Base-by-base conservation (phyloP, 106 monocot genomes). In the Gastrodia elata region DNA sequence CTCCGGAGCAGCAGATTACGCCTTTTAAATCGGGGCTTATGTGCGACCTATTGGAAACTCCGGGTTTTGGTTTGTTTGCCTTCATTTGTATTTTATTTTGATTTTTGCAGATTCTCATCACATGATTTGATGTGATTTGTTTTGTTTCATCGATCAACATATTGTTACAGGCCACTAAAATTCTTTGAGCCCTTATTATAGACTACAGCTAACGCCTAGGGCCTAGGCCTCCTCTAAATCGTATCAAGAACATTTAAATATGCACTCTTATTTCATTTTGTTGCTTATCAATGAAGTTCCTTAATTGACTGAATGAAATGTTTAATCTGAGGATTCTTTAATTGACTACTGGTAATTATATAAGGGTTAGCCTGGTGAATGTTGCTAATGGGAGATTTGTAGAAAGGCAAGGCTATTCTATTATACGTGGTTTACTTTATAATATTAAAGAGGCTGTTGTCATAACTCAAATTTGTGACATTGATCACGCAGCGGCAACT, bases 31-130 rank as follows among this genome's bases (percentile, higher is more conserved):
- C 65, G 5, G 77, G 75, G 73, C 82, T 87, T 37, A 76, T 73
- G 56, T 78, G 80, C 20, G 83, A 81, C 0, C 68, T 91, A 24
- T 80, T 76, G 11, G 91, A 91, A 40, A 88, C 79, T 46, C 81
- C 75, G 20, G 85, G 83, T 30, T 74, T 77, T 65, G 85, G 91
- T 91, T 32, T 80, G 91, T 87, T 52, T 41, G 10, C 10, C 14
- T 18, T 8, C 26, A 42, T 15, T 43, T 15, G 18, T 26, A 4
- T 3, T 68, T 15, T 38, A 2, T 30, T 41, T 44, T 14, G 42
- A 6, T 49, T 57, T 44, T 8, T 38, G 14, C 44, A 34, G 20
- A 27, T 18, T 58, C 26, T 25, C 27, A 18, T 55, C 6, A 25
- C 46, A 58, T 58, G 6, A 58, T 26, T 26, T 16, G 6, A 58